A percentile compares a stretch with the other conserved stretches of the same genome.
These are phyloP conservation scores for Diplodia mutila DNA, from an alignment of 2,329 filamentous ascomycete species.

Conservation along the genomic window DNA sequence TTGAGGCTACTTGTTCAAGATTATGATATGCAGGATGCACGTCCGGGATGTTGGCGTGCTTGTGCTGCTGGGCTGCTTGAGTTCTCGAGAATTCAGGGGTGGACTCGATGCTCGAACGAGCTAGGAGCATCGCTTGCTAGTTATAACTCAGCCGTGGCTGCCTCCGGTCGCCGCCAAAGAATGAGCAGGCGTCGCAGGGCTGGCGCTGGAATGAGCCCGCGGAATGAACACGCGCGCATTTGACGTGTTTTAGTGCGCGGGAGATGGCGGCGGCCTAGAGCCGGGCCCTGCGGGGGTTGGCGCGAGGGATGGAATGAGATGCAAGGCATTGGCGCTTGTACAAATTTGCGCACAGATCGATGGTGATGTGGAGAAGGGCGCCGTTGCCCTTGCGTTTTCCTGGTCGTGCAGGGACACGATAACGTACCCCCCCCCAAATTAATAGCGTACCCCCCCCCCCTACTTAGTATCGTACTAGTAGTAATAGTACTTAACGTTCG, in stretches of 20 bases:
- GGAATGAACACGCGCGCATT: neutral
- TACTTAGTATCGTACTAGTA: too few relatives aligned
- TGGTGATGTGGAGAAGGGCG: slow-evolving; percentile 11
- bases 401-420: too few relatives aligned
- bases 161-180: neutral
- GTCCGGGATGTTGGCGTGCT: slow-evolving; percentile 15
- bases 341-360: slow-evolving; percentile 16
- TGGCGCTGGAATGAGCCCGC: slow-evolving; percentile 2
- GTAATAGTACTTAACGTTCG: too few relatives aligned
- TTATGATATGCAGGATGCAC: slow-evolving; percentile 23
- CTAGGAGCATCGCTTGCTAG: neutral
- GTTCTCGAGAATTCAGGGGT: slow-evolving; percentile 21
- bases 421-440: too few relatives aligned
- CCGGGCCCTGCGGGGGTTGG: neutral
- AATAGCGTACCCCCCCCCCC: too few relatives aligned
- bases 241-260: slow-evolving; percentile 2
- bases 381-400: slow-evolving; percentile 5
- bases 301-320: slow-evolving; percentile 12
- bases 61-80: neutral
- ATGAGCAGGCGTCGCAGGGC: slow-evolving; percentile 1
- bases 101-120: slow-evolving; percentile 9
- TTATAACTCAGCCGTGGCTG: neutral
- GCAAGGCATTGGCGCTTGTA: slow-evolving; percentile 9
- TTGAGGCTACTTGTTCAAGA: slow-evolving; percentile 19
- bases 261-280: neutral